phyloP scores from a whole-genome alignment of 2,329 filamentous ascomycete species.

The Fonsecaea multimorphosa region DNA sequence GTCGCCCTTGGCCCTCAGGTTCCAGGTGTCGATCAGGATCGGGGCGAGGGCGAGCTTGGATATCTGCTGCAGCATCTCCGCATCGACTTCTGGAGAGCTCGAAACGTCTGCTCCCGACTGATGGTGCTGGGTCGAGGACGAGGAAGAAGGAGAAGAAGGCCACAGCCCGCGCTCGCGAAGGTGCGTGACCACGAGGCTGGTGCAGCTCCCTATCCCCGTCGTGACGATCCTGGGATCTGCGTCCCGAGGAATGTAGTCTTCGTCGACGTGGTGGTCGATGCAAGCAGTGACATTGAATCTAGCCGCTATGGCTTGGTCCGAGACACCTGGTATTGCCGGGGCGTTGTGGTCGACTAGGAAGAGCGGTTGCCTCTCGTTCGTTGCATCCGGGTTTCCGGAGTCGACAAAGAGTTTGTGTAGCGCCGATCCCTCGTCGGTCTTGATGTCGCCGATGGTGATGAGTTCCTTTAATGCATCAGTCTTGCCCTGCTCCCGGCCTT shows the following conservation, averaged over 20 bases:
- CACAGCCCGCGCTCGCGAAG: conserved; percentile 54
- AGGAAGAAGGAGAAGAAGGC: conserved; percentile 48
- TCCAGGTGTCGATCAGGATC: conserved; percentile 54
- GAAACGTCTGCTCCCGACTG: conserved; percentile 28
- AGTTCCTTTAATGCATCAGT: conserved; percentile 43
- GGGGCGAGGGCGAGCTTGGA: conserved; percentile 50
- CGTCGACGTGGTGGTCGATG: conserved; percentile 69
- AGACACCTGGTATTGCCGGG: conserved; percentile 43
- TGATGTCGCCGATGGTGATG: conserved; percentile 51
- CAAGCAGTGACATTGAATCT: conserved; percentile 57
- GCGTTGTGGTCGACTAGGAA: conserved; percentile 56
- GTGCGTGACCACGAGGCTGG: conserved; percentile 62
- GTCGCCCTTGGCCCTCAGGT: conserved; percentile 50
- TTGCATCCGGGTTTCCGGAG: background rate
- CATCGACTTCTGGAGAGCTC: background rate
- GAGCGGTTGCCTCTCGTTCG: conserved; percentile 22
- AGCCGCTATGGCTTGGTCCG: conserved; percentile 47
- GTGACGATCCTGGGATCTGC: conserved; percentile 59
- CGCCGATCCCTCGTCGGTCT: conserved; percentile 23
- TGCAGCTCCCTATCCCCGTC: conserved; percentile 63
- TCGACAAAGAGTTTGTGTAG: conserved; percentile 21
- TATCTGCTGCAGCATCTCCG: conserved; percentile 47
- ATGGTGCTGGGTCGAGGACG: conserved; percentile 43
- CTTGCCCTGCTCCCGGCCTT: conserved; percentile 39
- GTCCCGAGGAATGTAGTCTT: conserved; percentile 56